phyloP scores from a whole-genome alignment of 2,329 filamentous ascomycete genomes.

The Colletotrichum lindemuthianum region DNA sequence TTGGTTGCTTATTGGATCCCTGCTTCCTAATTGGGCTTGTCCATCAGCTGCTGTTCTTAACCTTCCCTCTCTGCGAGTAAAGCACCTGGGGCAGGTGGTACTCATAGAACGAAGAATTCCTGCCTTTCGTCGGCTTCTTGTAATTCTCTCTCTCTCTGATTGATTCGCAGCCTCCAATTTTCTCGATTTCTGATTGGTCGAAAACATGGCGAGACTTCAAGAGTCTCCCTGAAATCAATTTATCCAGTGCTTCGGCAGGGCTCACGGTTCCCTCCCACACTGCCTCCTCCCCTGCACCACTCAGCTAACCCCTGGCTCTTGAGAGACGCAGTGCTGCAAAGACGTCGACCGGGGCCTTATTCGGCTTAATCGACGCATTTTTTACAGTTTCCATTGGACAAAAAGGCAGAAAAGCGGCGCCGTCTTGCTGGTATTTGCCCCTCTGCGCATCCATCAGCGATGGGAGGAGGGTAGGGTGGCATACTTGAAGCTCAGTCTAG shows the following conservation, averaged over 20 bases:
- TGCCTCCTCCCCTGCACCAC: slow-evolving; percentile 12
- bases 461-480: not conserved
- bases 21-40: slow-evolving; percentile 4
- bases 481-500: no score
- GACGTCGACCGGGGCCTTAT: slow-evolving; percentile 15
- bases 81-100: no score
- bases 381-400: slow-evolving; percentile 47
- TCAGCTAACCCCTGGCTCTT: not conserved
- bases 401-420: slow-evolving; percentile 41
- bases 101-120: no score
- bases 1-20: not conserved
- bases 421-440: slow-evolving; percentile 28
- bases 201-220: slow-evolving; percentile 11
- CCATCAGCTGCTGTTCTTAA: no score
- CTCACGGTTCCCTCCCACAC: slow-evolving; percentile 3
- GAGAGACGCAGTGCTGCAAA: slow-evolving; percentile 24
- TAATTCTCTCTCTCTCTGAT: slow-evolving; percentile 13
- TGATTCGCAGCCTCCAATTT: slow-evolving; percentile 25
- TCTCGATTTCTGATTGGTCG: slow-evolving; percentile 21
- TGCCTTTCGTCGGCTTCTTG: not conserved
- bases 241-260: slow-evolving; percentile 23
- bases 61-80: no score
- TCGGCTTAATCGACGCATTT: slow-evolving; percentile 37
- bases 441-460: slow-evolving; percentile 24
- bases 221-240: slow-evolving; percentile 7